Evolutionary conservation across 2,329 filamentous ascomycete species (phyloP), one percentile per base, ranked within the genome.

Genomic region (Botrytis squamosa): DNA sequence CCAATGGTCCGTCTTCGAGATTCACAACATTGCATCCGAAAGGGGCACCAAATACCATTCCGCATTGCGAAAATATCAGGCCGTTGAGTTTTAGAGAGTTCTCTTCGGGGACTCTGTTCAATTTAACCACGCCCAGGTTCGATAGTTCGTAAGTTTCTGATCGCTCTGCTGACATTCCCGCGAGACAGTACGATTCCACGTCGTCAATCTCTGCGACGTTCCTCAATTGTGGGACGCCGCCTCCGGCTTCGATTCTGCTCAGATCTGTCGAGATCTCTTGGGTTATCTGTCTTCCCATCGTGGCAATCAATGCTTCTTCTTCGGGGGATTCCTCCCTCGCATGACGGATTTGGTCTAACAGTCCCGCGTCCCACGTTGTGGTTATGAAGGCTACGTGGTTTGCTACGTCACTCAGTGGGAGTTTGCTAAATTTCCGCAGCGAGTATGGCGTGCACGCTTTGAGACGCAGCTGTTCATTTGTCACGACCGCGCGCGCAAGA

Each of bases 51-150:
- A 55, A 49, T 22, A 76, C 70, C 75, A 77, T 77, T 36, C 72
- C 76, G 60, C 75, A 76, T 55, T 79, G 78, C 0, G 74, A 75
- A 66, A 79, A 79, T 2, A 74, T 36, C 4, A 78, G 40, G 38
- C 73, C 77, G 65, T 78, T 72, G 7, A 78, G 36, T 42, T 36
- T 72, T 1, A 77, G 68, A 10, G 33, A n/a, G 12, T 18, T 57
- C 4, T 36, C 40, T n/a, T n/a, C 3, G 0, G 55, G n/a, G 20
- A 36, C 55, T 9, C 16, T 10, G 12, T 70, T 70, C 22, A 76
- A 29, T n/a, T 74, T 64, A 0, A 78, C 70, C 44, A 76, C 62
- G 12, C 78, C 78, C 3, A 79, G 62, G 73, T 79, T 79, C 2
- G 76, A 78, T 12, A 79, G n/a, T 55, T 79, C 78, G 40, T 78